Base-by-base conservation (phyloP, 2,329 filamentous ascomycete genomes). In the Pestalotiopsis sp. region DNA sequence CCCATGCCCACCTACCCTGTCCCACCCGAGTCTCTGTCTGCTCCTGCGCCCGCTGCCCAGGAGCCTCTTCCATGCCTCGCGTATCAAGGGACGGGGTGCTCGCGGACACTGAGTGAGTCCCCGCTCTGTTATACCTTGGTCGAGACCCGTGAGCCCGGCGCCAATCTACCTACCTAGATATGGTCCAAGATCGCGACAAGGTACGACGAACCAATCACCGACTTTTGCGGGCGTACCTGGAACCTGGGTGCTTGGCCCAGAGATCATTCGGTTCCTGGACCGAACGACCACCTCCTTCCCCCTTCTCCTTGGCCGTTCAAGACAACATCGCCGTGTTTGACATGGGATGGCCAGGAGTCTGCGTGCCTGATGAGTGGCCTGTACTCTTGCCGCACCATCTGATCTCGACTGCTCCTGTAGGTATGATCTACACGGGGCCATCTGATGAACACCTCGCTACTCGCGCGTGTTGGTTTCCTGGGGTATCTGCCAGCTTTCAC, bases 381-480 rank as follows among this genome's bases (percentile, higher is more conserved):
- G 36, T 36, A 14, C 49, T 49, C 25, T 27, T 58, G 66, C 66
- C 58, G 66, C 66, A 62, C 66, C 66, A 67, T 67, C 66, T 63
- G 66, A 67, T 59, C 52, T 66, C 31, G 40, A 59, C 14, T 27
- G 52, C 56, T 66, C 52, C 45, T 52, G 45, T 52, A 63, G 36
- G 40, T 63, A 38, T 67, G 66, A 67, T 67, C 66, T 62, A 25
- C 66, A 63, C n/a, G 13, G 61, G 25, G 66, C 36, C 23, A 49
- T 36, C 40, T 65, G 62, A 40, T 14, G 62, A 49, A 49, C 62
- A 65, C 23, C 45, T 45, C 20, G n/a, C 62, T 25, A 52, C 23
- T 36, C 38, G 23, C 60, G n/a, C 20, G 27, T 23, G 11, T 17
- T 31, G 17, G 31, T 63, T 31, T 23, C 31, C 38, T 63, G 60